These are phyloP conservation scores for Pythium brachiatum DNA, from an alignment of 352 stramenopile species.

Conservation along the genomic window DNA sequence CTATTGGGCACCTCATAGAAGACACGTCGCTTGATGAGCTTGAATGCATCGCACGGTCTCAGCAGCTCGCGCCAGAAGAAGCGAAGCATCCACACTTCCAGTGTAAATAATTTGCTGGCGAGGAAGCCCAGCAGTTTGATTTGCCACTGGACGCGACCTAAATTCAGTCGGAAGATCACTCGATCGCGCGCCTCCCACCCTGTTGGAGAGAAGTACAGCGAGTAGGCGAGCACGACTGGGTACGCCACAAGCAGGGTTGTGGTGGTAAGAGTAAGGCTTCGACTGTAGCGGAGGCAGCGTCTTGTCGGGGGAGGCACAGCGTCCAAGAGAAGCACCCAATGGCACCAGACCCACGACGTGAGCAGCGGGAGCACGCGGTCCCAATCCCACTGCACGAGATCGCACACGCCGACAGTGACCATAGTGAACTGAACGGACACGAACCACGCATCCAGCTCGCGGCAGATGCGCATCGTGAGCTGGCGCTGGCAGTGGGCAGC, in stretches of 20 bases:
- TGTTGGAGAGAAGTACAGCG: not conserved
- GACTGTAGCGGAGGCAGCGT: not conserved
- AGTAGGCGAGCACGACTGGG: not conserved
- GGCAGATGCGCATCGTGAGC: not conserved
- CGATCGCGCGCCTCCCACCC: not conserved
- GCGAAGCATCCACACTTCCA: constrained; percentile 6
- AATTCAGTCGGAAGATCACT: not conserved
- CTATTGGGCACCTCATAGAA: constrained; percentile 8
- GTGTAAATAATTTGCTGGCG: constrained; percentile 11
- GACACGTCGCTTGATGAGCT: constrained; percentile 9
- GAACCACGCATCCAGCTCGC: constrained; percentile 11
- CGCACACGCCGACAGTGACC: constrained; percentile 1
- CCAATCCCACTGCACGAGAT: constrained; percentile 1
- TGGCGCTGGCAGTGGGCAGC: not conserved
- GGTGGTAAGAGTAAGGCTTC: not conserved
- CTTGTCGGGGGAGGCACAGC: not conserved
- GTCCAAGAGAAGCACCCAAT: constrained; percentile 6
- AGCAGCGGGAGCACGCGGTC: not conserved
- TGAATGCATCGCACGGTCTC: constrained; percentile 3
- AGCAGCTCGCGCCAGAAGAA: constrained; percentile 14
- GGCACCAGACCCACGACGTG: constrained; percentile 10
- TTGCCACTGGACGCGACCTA: not conserved
- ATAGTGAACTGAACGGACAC: constrained; percentile 1
- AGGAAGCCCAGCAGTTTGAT: constrained; percentile 5
- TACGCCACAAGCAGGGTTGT: not conserved